Base-by-base conservation (phyloP, 78 protist genomes). In the Emiliania huxleyi region DNA sequence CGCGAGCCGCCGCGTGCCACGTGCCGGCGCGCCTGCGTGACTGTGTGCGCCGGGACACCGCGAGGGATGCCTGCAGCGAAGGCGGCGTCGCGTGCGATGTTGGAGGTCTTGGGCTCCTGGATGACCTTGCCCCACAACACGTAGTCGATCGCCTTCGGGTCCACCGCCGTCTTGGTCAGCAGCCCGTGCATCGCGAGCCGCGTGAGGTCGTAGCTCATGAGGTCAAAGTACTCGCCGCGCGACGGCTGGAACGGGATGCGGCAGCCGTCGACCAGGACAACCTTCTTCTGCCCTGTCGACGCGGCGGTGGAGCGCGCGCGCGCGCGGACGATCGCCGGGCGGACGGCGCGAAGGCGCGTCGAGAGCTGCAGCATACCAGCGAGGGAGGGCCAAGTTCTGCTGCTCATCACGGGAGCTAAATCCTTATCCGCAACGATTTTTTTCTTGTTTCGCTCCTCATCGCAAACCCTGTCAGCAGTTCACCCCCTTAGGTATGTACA, bases 21-120 rank as follows among this genome's bases (percentile, higher is more conserved):
- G 71, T 21, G 6, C 69, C 93, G 73, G n/a, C n/a, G n/a, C 15
- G 97, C 97, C 73, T 94, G 71, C 29, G 97, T 93, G 37, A 94
- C 94, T 0, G 97, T 96, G 95, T 92, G 81, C 79, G 97, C 91
- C 33, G 97, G 96, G 12, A 73, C 73, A 62, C 0, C 52, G 6
- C 33, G 38, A 35, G 96, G 96, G 29, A 94, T 23, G 42, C 95
- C 95, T 0, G 97, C 97, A 33, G 69, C 93, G 91, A 96, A 71
- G 23, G 93, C 46, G 18, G 96, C 91, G 89, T 94, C 94, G 19
- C 94, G 94, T 1, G 94, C 94, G 75, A 92, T 55, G 42, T 92
- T 92, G 15, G 85, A 44, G 45, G 87, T 92, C 33, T 46, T 29
- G 0, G 42, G 89, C 29, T 92, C 94, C 46, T 92, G 94, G 29